Evolutionary conservation across 768 basidiomycete species (phyloP), one percentile per base, ranked within the genome.

Genomic region (Lentinula lateritia): DNA sequence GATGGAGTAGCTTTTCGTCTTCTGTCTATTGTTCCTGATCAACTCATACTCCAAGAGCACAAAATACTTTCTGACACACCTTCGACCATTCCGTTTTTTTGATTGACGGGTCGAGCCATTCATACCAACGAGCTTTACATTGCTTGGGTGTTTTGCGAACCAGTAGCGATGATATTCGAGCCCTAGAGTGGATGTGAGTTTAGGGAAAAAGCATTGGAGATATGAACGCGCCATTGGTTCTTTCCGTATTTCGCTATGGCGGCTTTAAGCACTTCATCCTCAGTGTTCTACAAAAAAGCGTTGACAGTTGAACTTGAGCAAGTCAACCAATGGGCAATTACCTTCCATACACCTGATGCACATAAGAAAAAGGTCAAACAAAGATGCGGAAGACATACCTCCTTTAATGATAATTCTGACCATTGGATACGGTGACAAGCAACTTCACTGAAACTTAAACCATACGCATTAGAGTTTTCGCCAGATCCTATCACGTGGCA

Each of bases 11-110:
- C 74, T 98, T 99, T 77, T 98, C 97, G 75, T 99, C 97, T 75
- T 99, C 97, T 16, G 91, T 93, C 93, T 95, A 57, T 13, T 52
- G 32, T 35, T 23, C 18, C 32, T 18, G 56, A 46, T 13, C 34
- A 50, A 61, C 7, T 61, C 52, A 52, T 9, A 16, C 8, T 36
- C 8, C 16, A 8, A 52, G 38, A 32, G 16, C 3, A 16, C 10
- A 18, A 15, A 39, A 18, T 39, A 28, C 28, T 15, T 18, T 15
- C 10, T 15, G 12, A 73, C 82, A 52, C 62, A 89, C 95, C 78
- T 98, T 98, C 50, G 95, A 97, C 97, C 97, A 99, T 74, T 98
- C 97, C 16, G 96, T 98, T 80, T 99, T 99, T 76, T 98, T 98
- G 76, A 98, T 99, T 56, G 94, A 95, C 6, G 97, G 97, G 76